A percentile compares a stretch with the other conserved stretches of the same genome.
These are phyloP conservation scores for Cubamyces lactineus DNA, from an alignment of 768 basidiomycete genomes.

Conservation along the genomic window DNA sequence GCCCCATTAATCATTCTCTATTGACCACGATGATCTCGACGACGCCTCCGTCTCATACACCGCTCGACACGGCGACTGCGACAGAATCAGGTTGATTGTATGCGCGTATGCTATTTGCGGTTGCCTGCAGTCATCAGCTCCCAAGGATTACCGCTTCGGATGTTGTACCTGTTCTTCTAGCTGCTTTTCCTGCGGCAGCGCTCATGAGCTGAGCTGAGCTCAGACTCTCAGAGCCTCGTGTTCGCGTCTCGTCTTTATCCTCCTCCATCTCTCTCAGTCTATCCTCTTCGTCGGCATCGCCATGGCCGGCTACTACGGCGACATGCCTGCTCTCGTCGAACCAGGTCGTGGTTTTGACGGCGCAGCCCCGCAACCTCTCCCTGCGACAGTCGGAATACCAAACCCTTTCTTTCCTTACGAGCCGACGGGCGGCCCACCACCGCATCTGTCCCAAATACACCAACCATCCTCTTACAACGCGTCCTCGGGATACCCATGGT, in stretches of 20 bases:
- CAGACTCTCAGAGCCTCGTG: conserved; percentile 14
- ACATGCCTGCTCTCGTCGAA: conserved; percentile 27
- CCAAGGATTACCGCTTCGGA: neutral
- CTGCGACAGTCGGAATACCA: conserved; percentile 8
- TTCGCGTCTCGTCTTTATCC: conserved; percentile 17
- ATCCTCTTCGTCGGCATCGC: neutral
- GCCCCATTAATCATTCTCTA: neutral
- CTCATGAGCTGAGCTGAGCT: conserved; percentile 3
- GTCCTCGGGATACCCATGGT: conserved; percentile 3
- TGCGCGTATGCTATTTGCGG: neutral
- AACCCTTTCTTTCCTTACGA: conserved; percentile 10
- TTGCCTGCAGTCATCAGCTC: neutral
- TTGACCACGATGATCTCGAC: conserved; percentile 4
- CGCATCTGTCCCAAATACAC: neutral
- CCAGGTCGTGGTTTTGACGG: neutral
- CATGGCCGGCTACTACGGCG: conserved; percentile 21
- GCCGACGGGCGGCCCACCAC: conserved; percentile 6
- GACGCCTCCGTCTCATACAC: neutral
- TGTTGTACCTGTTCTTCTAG: neutral
- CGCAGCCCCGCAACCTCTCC: conserved; percentile 1
- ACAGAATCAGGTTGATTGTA: neutral
- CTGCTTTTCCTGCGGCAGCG: conserved; percentile 1
- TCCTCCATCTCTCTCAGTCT: conserved; percentile 4
- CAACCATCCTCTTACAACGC: conserved; percentile 2
- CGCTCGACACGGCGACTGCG: neutral